A percentile compares a stretch with the other conserved stretches of the same genome.
Conservation (phyloP, 2,329 filamentous ascomycete species). For the Pyricularia sp. region DNA sequence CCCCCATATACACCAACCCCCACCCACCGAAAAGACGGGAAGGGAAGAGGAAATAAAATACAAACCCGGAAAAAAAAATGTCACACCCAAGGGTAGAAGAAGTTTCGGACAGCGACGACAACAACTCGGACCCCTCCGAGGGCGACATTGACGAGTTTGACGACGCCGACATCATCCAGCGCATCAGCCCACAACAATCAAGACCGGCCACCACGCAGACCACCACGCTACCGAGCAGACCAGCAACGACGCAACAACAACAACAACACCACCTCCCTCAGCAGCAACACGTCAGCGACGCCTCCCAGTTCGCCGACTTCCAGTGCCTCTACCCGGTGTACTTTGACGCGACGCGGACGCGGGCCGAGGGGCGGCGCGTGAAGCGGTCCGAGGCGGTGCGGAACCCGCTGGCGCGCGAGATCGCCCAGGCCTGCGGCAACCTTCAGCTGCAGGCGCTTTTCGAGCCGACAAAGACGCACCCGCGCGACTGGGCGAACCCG, state of each 20-base stretch:
- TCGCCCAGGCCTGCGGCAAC: slow-evolving; percentile 69
- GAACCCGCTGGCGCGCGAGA: slow-evolving; percentile 80
- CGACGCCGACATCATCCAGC: slow-evolving; percentile 43
- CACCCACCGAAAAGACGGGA: neutral
- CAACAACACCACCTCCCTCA: slow-evolving; percentile 13
- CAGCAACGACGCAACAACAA: slow-evolving; percentile 9
- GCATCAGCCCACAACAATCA: slow-evolving; percentile 15
- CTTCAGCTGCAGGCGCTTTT: slow-evolving; percentile 64
- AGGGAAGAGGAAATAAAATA: neutral
- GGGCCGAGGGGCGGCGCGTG: slow-evolving; percentile 73
- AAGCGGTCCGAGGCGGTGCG: slow-evolving; percentile 55
- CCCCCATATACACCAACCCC: neutral
- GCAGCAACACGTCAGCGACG: slow-evolving; percentile 18
- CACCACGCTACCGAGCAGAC: slow-evolving; percentile 5
- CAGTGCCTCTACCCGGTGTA: slow-evolving; percentile 92
- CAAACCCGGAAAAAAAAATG: slow-evolving; percentile 34
- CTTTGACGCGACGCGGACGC: slow-evolving; percentile 66
- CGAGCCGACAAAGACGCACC: slow-evolving; percentile 85
- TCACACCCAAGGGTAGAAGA: slow-evolving; percentile 86
- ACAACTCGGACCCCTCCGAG: slow-evolving; percentile 72
- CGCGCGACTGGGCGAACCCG: slow-evolving; percentile 95
- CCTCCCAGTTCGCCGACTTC: slow-evolving; percentile 54
- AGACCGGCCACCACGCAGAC: slow-evolving; percentile 14
- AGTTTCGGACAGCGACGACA: slow-evolving; percentile 67
- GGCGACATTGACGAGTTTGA: slow-evolving; percentile 60